A percentile compares a stretch with the other conserved stretches of the same genome.
Evolutionary conservation across 805 yeast species (phyloP).

Genomic region (Lachancea quebecensis): DNA sequence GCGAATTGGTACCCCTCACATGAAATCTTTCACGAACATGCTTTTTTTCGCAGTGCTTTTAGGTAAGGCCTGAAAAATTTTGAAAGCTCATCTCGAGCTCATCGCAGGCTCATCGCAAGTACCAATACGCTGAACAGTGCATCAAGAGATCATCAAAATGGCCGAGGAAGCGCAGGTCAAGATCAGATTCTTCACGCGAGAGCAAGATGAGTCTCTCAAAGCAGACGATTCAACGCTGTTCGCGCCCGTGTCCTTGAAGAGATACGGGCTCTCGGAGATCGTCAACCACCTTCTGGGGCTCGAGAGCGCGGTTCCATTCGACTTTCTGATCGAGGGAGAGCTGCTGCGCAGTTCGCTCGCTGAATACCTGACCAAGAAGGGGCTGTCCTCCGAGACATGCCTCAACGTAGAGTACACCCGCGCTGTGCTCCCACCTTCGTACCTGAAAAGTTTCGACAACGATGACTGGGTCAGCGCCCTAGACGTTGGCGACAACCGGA

Average conservation of each 20-base stretch:
- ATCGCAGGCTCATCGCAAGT: slow-evolving; percentile 7
- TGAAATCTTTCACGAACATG: no score
- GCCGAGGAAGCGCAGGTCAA: slow-evolving; percentile 60
- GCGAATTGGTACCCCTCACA: no score
- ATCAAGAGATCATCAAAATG: slow-evolving; percentile 9
- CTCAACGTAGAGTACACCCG: slow-evolving; percentile 83
- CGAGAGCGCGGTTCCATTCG: slow-evolving; percentile 77
- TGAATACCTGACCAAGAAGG: slow-evolving; percentile 69
- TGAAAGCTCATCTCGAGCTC: slow-evolving; percentile 7
- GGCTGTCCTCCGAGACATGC: slow-evolving; percentile 74
- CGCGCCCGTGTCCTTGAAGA: slow-evolving; percentile 78
- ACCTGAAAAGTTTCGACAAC: slow-evolving; percentile 76
- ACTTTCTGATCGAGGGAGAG: slow-evolving; percentile 81
- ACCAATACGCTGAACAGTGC: background rate
- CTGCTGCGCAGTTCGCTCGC: slow-evolving; percentile 71
- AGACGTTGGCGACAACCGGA: slow-evolving; percentile 37
- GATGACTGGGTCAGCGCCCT: slow-evolving; percentile 92
- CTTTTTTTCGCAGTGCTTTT: background rate
- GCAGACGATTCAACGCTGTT: slow-evolving; percentile 75
- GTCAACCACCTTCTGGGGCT: slow-evolving; percentile 75
- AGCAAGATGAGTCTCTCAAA: slow-evolving; percentile 63
- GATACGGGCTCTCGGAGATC: slow-evolving; percentile 91
- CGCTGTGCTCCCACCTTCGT: slow-evolving; percentile 91
- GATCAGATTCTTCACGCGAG: slow-evolving; percentile 80
- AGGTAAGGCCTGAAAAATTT: slow-evolving; percentile 6